Percentiles rank a stretch among this genome's conserved stretches.
Evolutionary conservation across 176 grass and related monocot species (phyloP).

Genomic region (Triticum turgidum): DNA sequence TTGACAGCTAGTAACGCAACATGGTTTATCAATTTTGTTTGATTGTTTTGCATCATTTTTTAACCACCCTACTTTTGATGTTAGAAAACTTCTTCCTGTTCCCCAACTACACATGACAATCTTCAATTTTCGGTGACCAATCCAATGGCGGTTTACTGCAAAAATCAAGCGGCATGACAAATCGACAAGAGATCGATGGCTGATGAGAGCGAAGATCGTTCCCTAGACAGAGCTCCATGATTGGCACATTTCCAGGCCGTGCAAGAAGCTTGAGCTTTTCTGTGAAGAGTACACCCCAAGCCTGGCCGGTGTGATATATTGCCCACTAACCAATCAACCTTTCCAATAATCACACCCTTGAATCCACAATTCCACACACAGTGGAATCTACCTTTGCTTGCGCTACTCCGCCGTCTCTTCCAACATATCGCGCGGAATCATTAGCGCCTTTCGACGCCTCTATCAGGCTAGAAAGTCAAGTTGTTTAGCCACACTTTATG

Average conservation of each 20-base stretch:
- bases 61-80: neutral
- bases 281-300: slow-evolving; percentile 31
- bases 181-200: neutral
- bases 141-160: neutral
- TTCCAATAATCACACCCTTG: slow-evolving; percentile 30
- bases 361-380: neutral
- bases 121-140: neutral
- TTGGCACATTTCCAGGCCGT: slow-evolving; percentile 27
- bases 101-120: neutral
- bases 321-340: slow-evolving; percentile 42
- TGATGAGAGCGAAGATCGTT: slow-evolving; percentile 4
- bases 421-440: neutral
- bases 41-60: neutral
- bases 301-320: slow-evolving; percentile 32
- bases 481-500: slow-evolving; percentile 31
- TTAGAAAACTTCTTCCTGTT: neutral
- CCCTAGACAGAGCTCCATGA: neutral
- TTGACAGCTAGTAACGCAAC: neutral
- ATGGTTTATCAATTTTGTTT: neutral
- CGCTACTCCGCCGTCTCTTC: slow-evolving; percentile 1
- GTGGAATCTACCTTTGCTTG: slow-evolving; percentile 23
- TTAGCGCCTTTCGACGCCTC: slow-evolving; percentile 10
- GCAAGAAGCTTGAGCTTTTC: slow-evolving; percentile 12
- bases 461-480: slow-evolving; percentile 31
- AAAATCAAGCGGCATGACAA: neutral